Evolutionary conservation across 345 rosid genomes (phyloP), one percentile per base, ranked within the genome.

Genomic region (Gossypium herbaceum): DNA sequence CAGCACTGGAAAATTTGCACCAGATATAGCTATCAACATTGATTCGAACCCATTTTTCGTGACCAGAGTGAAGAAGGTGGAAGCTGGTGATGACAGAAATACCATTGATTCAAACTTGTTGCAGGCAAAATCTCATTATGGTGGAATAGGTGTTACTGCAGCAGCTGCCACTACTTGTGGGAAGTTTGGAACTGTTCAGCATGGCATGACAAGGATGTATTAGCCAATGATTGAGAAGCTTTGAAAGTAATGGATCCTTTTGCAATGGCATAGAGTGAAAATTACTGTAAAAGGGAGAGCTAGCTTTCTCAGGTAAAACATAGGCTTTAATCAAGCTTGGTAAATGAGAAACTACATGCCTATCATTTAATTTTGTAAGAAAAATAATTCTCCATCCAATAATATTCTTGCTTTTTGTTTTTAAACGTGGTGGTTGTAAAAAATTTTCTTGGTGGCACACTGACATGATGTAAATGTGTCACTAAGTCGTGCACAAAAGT

Each of bases 101-200:
- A 65, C 84, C 22, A 84, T 91, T 0, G 92, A 92, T 4, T 75
- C 97, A 12, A 86, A 85, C 79, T 83, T 85, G 79, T 75, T 89
- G 79, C 97, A 89, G 77, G 78, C 87, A 25, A 90, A 87, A 78
- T 73, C 77, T 47, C 90, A 84, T 48, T 90, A 83, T 24, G 82
- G 88, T 2, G 97, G 96, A 34, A 85, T 90, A 64, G 83, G 90
- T 65, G 81, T 76, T 3, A 79, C 85, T 1, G 85, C 91, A 0
- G 84, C 91, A 0, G 80, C 80, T 17, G 75, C 79, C 0, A 85
- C 90, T 39, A 64, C 84, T 72, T 93, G 87, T 79, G 77, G 94
- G 76, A 94, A 90, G 86, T 87, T 90, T 13, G 98, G 97, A 48
- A 72, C 92, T 17, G 85, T 92, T 81, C 97, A 89, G 71, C 89